phyloP scores from a whole-genome alignment of 257 asterid species.

The Verbascum thapsus region DNA sequence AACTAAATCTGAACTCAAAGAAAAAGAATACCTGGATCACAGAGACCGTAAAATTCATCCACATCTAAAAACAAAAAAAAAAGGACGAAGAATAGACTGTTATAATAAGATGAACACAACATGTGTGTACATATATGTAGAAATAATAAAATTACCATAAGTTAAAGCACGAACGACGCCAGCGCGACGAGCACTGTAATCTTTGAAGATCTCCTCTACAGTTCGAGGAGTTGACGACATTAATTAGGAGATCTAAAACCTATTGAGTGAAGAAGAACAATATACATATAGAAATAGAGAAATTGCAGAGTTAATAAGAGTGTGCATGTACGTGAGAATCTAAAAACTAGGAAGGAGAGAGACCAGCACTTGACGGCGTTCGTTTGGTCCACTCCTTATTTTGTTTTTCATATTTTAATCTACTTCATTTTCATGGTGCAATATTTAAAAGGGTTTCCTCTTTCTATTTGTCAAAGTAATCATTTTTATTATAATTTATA shows the following conservation, averaged over 20 bases:
- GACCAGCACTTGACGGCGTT: slow-evolving; percentile 30
- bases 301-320: slow-evolving; percentile 34
- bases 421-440: too few species aligned
- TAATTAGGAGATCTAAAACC: slow-evolving; percentile 38
- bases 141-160: slow-evolving; percentile 42
- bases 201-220: slow-evolving; percentile 86
- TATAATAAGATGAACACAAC: slow-evolving; percentile 5
- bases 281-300: slow-evolving; percentile 34
- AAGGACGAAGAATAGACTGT: background rate
- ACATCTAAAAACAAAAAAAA: slow-evolving; percentile 59
- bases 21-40: slow-evolving; percentile 90
- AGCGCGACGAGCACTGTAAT: slow-evolving; percentile 69
- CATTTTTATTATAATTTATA: too few species aligned
- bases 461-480: too few species aligned
- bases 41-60: slow-evolving; percentile 82
- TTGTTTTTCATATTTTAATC: slow-evolving; percentile 7
- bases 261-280: slow-evolving; percentile 28
- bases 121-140: background rate
- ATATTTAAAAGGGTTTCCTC: too few species aligned
- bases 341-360: slow-evolving; percentile 24
- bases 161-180: slow-evolving; percentile 79
- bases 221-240: slow-evolving; percentile 57
- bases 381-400: slow-evolving; percentile 30
- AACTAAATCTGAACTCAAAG: slow-evolving; percentile 26
- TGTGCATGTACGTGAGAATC: slow-evolving; percentile 48